Conservation (phyloP, 805 yeast species). For the Saccharomycopsis sp. region DNA sequence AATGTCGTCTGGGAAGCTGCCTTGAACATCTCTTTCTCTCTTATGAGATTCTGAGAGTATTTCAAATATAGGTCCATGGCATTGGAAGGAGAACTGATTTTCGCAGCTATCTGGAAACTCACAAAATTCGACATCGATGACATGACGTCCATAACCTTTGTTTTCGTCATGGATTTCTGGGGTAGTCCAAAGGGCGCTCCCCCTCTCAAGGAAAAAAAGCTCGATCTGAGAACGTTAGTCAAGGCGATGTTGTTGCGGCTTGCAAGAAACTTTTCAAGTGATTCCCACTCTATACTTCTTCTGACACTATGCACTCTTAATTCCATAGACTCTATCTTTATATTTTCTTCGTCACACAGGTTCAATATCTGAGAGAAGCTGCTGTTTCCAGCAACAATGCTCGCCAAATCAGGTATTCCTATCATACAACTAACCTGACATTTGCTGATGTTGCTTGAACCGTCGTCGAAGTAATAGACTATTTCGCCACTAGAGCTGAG, state of each 20-base stretch:
- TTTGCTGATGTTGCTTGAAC: slow-evolving; percentile 6
- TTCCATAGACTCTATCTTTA: slow-evolving; percentile 12
- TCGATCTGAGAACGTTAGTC: neutral
- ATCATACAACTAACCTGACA: slow-evolving; percentile 4
- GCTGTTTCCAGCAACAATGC: neutral
- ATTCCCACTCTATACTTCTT: slow-evolving; percentile 3
- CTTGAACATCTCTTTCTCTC: neutral
- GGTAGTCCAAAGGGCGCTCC: slow-evolving; percentile 13
- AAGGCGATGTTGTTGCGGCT: neutral
- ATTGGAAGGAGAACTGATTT: slow-evolving; percentile 6
- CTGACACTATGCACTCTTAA: slow-evolving; percentile 5
- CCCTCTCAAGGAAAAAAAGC: slow-evolving; percentile 9
- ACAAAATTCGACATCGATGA: slow-evolving; percentile 13
- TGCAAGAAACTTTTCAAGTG: slow-evolving; percentile 5
- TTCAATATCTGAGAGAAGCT: neutral
- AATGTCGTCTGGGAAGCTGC: too few species aligned
- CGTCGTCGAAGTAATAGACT: slow-evolving; percentile 7
- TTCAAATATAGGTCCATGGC: slow-evolving; percentile 11
- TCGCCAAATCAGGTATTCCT: neutral
- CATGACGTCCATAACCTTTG: slow-evolving; percentile 13
- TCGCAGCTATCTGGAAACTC: slow-evolving; percentile 10
- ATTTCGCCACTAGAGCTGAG: slow-evolving; percentile 16
- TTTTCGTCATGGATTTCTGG: neutral
- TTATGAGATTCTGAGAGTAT: neutral
- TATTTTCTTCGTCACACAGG: slow-evolving; percentile 9